Base-by-base conservation (phyloP, 192 early-diverging fungal species). In the Linnemannia exigua region DNA sequence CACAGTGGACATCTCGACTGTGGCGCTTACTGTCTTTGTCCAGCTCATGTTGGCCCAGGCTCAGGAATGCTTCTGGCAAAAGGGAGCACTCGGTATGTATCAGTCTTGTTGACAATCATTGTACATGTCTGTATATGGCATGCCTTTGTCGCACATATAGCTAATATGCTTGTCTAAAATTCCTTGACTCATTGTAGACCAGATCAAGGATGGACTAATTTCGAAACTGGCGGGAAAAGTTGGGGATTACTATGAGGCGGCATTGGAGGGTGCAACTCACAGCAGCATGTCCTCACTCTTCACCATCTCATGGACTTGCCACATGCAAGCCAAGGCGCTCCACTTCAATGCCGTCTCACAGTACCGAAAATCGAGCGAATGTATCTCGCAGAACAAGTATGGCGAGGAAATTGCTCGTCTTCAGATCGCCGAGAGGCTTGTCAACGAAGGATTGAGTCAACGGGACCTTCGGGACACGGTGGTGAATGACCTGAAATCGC, bases 11-110 rank as follows among this genome's bases (percentile, higher is more conserved):
- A 90, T 97, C 81, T 92, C 93, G 9, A 76, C 92, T 4, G 83
- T 90, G 22, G 92, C 94, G n/a, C 89, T 99, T 12, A 88, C 90
- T 16, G 93, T 94, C 2, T 87, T 93, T 1, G 90, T 93, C 22
- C 91, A 93, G 75, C 82, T 96, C n/a, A 98, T 96, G 95, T 89
- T 98, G 4, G 96, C 96, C 15, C 98, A 98, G 82, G 98, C 98
- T 35, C 97, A 98, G 80, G 98, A 98, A 87, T 97, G 96, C 77
- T 96, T 95, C 36, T 97, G 96, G 96, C 93, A 94, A 51, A 95
- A 97, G 70, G 95, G 97, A 6, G 93, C 96, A 33, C 80, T 88
- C 44, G 89, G 89, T 88, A 68, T 83, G 85, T 19, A 41, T 19
- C 20, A 19, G 36, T 11, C n/a, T n/a, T 37, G 35, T 22, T 12